phyloP scores from a whole-genome alignment of 2,329 filamentous ascomycete species.

The Aspergillus versicolor region DNA sequence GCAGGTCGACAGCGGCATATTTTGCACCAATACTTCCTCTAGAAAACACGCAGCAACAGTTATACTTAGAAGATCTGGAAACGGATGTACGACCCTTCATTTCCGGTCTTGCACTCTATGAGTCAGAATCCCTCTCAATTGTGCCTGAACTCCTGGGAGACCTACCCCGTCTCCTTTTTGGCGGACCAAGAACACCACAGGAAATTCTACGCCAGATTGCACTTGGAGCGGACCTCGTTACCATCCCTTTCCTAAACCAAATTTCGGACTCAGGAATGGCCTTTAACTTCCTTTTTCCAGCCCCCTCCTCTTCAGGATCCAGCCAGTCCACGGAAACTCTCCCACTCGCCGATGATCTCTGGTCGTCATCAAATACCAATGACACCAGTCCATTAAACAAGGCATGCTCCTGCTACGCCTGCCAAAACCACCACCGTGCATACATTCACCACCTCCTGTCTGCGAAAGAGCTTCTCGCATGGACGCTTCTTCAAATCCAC shows the following conservation, averaged over 20 bases:
- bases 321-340: slow-evolving; percentile 14
- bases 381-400: slow-evolving; percentile 62
- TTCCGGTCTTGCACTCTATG: slow-evolving; percentile 75
- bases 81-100: slow-evolving; percentile 60
- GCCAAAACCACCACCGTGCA: slow-evolving; percentile 77
- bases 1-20: slow-evolving; percentile 49
- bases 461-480: slow-evolving; percentile 95
- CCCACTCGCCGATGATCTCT: slow-evolving; percentile 76
- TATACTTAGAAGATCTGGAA: slow-evolving; percentile 74
- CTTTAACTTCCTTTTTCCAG: slow-evolving; percentile 73
- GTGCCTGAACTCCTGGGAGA: slow-evolving; percentile 60
- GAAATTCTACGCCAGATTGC: slow-evolving; percentile 73
- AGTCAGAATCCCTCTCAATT: slow-evolving; percentile 66
- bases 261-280: slow-evolving; percentile 84
- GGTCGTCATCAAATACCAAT: slow-evolving; percentile 60
- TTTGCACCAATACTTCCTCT: slow-evolving; percentile 72
- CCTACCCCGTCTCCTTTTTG: slow-evolving; percentile 74
- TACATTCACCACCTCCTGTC: slow-evolving; percentile 84
- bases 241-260: slow-evolving; percentile 70
- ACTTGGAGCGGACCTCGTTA: slow-evolving; percentile 77
- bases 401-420: slow-evolving; percentile 78
- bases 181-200: slow-evolving; percentile 68
- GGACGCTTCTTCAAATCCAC: slow-evolving; percentile 89
- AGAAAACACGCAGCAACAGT: slow-evolving; percentile 70
- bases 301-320: slow-evolving; percentile 22